Evolutionary conservation across 2,329 filamentous ascomycete genomes (phyloP).

Genomic region (Coniosporium tulheliwenetii): DNA sequence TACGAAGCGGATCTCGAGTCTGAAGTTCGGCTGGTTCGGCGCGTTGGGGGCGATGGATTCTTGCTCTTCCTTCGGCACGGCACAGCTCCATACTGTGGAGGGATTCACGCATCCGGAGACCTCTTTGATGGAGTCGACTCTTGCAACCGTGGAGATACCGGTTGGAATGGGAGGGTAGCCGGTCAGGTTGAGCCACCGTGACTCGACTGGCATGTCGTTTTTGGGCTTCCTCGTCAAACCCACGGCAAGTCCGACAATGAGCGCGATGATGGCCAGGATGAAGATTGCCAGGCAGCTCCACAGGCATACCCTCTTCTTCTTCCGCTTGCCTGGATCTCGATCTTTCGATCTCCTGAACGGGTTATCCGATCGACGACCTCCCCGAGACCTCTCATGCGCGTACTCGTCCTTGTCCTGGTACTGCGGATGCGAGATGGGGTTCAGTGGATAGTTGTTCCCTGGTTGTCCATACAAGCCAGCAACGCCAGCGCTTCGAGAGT

Average conservation of each 20-base stretch:
- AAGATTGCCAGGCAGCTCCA: no score
- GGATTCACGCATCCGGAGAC: slow-evolving; percentile 56
- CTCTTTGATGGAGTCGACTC: slow-evolving; percentile 49
- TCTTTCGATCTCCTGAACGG: no score
- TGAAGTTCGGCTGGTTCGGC: slow-evolving; percentile 59
- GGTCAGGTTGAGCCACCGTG: slow-evolving; percentile 69
- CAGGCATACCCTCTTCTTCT: slow-evolving; percentile 7
- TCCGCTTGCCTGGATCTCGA: no score
- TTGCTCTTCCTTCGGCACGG: slow-evolving; percentile 65
- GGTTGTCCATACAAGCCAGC: no score
- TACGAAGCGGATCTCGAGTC: slow-evolving; percentile 54
- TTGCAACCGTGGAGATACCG: slow-evolving; percentile 63
- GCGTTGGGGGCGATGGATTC: slow-evolving; percentile 45
- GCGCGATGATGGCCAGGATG: slow-evolving; percentile 19
- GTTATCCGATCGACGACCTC: no score
- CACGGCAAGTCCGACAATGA: slow-evolving; percentile 19
- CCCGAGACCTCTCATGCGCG: no score
- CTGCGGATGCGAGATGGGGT: no score
- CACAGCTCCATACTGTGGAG: slow-evolving; percentile 71
- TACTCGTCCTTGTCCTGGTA: no score
- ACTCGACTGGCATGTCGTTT: slow-evolving; percentile 27
- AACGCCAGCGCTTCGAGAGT: no score
- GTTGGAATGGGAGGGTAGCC: slow-evolving; percentile 77
- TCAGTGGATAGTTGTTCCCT: no score
- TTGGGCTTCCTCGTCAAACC: slow-evolving; percentile 16